These are phyloP conservation scores for Talaromyces sp. DNA, from an alignment of 2,329 filamentous ascomycete species.

Conservation along the genomic window DNA sequence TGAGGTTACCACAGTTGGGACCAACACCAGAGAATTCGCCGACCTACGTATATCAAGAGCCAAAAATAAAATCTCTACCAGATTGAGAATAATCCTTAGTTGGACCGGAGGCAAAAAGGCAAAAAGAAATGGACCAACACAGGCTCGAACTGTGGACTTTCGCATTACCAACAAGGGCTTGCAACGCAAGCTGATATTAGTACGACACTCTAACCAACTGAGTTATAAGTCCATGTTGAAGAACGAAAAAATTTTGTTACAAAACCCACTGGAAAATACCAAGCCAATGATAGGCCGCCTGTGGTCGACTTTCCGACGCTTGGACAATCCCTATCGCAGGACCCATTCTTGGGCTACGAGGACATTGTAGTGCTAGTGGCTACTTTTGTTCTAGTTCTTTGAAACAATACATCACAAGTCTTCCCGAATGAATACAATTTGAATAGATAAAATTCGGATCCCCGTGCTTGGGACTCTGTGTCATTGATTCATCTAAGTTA, in stretches of 20 bases:
- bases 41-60: background rate
- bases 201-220: slow-evolving; percentile 9
- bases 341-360: background rate
- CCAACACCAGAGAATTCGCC: background rate
- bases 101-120: background rate
- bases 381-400: background rate
- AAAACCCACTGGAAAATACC: accelerated
- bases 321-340: background rate
- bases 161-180: background rate
- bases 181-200: background rate
- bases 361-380: too few species aligned
- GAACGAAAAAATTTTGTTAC: background rate
- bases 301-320: background rate
- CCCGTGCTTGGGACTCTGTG: background rate
- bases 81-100: background rate
- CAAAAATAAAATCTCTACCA: background rate
- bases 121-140: slow-evolving; percentile 5
- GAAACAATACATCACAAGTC: background rate
- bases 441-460: too few species aligned
- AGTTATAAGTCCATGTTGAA: slow-evolving; percentile 1
- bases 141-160: slow-evolving; percentile 9
- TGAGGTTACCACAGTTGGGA: background rate
- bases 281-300: background rate
- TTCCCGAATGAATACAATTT: background rate
- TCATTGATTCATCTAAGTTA: background rate